Percentiles rank a stretch among this genome's conserved stretches.
phyloP scores from a whole-genome alignment of 441 rosid genomes.

The Pelargonium cotyledonis region DNA sequence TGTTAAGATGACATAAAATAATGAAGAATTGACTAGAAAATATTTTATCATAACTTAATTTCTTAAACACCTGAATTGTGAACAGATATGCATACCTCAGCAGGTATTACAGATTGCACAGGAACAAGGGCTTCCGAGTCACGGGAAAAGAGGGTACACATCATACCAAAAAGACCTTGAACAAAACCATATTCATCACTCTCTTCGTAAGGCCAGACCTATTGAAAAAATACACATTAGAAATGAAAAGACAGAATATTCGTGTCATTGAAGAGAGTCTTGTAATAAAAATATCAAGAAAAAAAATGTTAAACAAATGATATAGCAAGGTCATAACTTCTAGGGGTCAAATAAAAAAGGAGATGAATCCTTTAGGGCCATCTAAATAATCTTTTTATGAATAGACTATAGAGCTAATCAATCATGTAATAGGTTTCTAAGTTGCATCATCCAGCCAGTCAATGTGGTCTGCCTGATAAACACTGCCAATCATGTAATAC shows the following conservation, averaged over 20 bases:
- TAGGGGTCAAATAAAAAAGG: not conserved
- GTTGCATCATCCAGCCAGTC: not conserved
- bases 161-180: slow-evolving; percentile 83
- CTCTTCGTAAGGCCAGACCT: slow-evolving; percentile 99
- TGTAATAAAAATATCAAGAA: not conserved
- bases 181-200: slow-evolving; percentile 71
- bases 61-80: slow-evolving; percentile 6
- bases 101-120: slow-evolving; percentile 32
- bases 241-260: not conserved
- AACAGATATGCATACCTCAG: slow-evolving; percentile 39
- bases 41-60: slow-evolving; percentile 8
- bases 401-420: not conserved
- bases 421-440: not conserved
- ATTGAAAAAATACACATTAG: slow-evolving; percentile 7
- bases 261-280: not conserved
- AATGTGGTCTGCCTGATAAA: not conserved
- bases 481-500: not conserved
- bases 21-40: slow-evolving; percentile 12
- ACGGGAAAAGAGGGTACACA: slow-evolving; percentile 54
- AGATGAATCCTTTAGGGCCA: not conserved
- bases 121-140: slow-evolving; percentile 30
- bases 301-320: not conserved
- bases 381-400: not conserved
- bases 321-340: not conserved
- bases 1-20: slow-evolving; percentile 28